Evolutionary conservation across 108 stramenopile genomes (phyloP).

Genomic region (Fragilaria radians): DNA sequence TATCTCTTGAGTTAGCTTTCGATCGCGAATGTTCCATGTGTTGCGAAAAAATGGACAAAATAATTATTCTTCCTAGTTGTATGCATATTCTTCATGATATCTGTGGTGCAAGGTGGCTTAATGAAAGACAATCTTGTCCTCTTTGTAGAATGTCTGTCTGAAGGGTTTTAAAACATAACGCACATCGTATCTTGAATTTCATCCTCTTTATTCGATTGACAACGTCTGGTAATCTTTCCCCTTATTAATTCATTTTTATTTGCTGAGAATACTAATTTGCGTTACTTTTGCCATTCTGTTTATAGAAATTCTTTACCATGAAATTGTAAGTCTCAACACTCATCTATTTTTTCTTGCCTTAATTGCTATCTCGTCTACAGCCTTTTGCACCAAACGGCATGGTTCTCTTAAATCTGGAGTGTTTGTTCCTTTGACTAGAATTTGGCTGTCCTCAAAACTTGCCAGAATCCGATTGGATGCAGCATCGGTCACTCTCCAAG

Average conservation of each 20-base stretch:
- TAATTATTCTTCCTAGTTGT: not conserved
- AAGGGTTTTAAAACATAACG: no score
- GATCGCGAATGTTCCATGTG: not conserved
- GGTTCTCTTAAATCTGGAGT: constrained; percentile 64
- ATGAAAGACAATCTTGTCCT: not conserved
- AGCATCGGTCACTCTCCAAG: constrained; percentile 55
- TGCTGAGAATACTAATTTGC: not conserved
- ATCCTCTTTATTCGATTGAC: not conserved
- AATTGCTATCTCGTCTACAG: constrained; percentile 64
- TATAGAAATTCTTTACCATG: not conserved
- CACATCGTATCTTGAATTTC: not conserved
- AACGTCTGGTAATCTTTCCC: not conserved
- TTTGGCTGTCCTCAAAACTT: constrained; percentile 41
- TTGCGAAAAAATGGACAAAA: not conserved
- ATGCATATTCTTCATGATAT: not conserved
- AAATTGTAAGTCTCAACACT: not conserved
- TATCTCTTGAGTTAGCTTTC: not conserved
- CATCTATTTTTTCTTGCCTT: constrained; percentile 12
- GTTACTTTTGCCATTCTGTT: not conserved
- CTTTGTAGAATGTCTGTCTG: no score
- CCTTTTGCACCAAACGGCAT: constrained; percentile 53
- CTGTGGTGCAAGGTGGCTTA: not conserved
- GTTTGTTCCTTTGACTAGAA: constrained; percentile 55
- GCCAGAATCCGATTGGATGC: constrained; percentile 30
- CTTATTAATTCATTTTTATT: not conserved